Evolutionary conservation across 2,329 filamentous ascomycete species (phyloP).

Genomic region (Trichophyton benhamiae): DNA sequence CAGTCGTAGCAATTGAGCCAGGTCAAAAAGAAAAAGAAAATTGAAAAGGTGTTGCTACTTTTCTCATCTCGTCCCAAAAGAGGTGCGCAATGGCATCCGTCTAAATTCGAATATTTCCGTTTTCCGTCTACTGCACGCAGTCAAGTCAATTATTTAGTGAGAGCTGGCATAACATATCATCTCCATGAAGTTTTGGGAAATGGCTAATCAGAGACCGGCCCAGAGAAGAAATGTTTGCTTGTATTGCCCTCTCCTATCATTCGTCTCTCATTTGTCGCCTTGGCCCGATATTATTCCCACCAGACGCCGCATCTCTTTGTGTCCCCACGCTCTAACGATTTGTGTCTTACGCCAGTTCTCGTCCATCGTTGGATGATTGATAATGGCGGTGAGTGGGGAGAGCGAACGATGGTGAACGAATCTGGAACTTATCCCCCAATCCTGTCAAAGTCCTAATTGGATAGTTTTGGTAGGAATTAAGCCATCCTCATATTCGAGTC

Average conservation of each 20-base stretch:
- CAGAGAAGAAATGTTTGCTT: not conserved
- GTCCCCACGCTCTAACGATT: slow-evolving; percentile 3
- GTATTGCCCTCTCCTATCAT: not conserved
- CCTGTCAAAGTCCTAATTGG: not conserved
- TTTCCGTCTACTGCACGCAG: not conserved
- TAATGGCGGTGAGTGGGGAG: not conserved
- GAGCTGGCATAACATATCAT: not conserved
- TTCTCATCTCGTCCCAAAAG: not conserved
- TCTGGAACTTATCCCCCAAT: not conserved
- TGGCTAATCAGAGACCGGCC: not conserved
- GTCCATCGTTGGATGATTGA: not conserved
- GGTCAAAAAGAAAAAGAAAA: not conserved
- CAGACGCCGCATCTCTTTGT: not conserved
- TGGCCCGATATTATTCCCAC: not conserved
- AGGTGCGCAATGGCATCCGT: not conserved
- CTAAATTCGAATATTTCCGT: too few species aligned
- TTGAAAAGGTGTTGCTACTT: not conserved
- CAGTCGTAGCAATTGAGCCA: not conserved
- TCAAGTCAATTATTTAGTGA: not conserved
- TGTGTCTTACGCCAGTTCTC: slow-evolving; percentile 1
- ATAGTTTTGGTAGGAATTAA: not conserved
- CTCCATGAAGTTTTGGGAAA: not conserved
- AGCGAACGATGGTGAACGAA: not conserved
- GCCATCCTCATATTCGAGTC: not conserved
- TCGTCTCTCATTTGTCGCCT: not conserved